A percentile compares a stretch with the other conserved stretches of the same genome.
Evolutionary conservation across 306 rosid species (phyloP).

Genomic region (Citrullus amarus): DNA sequence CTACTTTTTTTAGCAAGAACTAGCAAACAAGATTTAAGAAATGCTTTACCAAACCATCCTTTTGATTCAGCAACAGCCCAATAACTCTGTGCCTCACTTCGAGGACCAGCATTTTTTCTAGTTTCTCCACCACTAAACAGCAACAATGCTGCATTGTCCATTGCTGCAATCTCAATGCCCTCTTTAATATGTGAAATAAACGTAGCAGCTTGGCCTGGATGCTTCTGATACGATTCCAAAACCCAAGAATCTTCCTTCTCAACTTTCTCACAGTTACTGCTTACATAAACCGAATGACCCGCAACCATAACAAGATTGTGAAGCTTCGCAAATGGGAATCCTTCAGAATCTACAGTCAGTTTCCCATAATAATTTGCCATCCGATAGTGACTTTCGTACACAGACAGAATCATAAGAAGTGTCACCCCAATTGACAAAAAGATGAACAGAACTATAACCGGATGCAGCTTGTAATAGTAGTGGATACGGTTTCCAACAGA

Average conservation of each 20-base stretch:
- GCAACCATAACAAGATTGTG: slow-evolving; percentile 85
- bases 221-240: slow-evolving; percentile 85
- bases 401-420: slow-evolving; percentile 36
- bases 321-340: slow-evolving; percentile 53
- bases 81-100: slow-evolving; percentile 96
- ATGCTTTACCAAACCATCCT: slow-evolving; percentile 78
- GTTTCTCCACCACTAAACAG: slow-evolving; percentile 98
- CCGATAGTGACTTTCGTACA: slow-evolving; percentile 29
- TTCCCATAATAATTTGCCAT: slow-evolving; percentile 15
- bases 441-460: slow-evolving; percentile 29
- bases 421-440: slow-evolving; percentile 39
- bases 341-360: slow-evolving; percentile 15
- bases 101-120: slow-evolving; percentile 73
- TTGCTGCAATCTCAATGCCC: slow-evolving; percentile 46
- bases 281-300: slow-evolving; percentile 80
- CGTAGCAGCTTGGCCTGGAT: slow-evolving; percentile 82
- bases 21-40: not conserved
- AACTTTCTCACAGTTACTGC: slow-evolving; percentile 65
- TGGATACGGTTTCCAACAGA: slow-evolving; percentile 39
- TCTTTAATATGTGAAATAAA: slow-evolving; percentile 57
- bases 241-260: slow-evolving; percentile 88
- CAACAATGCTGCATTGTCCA: slow-evolving; percentile 53
- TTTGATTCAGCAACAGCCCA: slow-evolving; percentile 81
- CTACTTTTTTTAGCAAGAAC: not conserved
- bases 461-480: slow-evolving; percentile 51